Evolutionary conservation across 2,329 filamentous ascomycete genomes (phyloP).

Genomic region (Aspergillus sp.): DNA sequence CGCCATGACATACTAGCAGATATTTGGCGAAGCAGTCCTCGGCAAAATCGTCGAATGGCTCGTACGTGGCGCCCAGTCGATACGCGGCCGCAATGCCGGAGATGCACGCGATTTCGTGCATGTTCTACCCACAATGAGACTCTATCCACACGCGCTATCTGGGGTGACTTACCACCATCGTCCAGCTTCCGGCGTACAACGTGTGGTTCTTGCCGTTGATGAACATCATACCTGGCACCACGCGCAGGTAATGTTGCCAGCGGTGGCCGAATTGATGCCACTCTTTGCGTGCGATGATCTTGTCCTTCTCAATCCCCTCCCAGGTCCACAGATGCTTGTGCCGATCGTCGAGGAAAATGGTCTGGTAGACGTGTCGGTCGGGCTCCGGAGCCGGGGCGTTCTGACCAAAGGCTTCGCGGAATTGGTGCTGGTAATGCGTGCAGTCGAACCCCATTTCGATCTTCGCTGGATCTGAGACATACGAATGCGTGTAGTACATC

Average conservation of each 20-base stretch:
- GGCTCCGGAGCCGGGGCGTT: conserved; percentile 39
- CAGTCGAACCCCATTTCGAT: conserved; percentile 69
- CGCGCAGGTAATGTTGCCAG: conserved; percentile 60
- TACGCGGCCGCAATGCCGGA: conserved; percentile 71
- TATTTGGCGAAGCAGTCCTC: conserved; percentile 34
- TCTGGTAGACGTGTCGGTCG: conserved; percentile 68
- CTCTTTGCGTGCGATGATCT: conserved; percentile 60
- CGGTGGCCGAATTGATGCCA: conserved; percentile 64
- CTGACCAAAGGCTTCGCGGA: conserved; percentile 47
- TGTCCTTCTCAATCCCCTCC: conserved; percentile 55
- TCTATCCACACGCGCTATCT: too few relatives aligned
- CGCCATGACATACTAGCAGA: conserved; percentile 31
- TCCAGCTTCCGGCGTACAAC: conserved; percentile 66
- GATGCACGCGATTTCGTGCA: conserved; percentile 69
- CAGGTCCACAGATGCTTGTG: conserved; percentile 59
- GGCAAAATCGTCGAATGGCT: conserved; percentile 35
- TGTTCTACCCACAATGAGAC: conserved; percentile 32
- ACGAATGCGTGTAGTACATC: conserved; percentile 63
- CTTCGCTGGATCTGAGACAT: conserved; percentile 53
- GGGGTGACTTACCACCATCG: conserved; percentile 57
- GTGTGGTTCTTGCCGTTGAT: conserved; percentile 66
- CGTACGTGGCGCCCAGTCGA: conserved; percentile 64
- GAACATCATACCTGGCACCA: conserved; percentile 71
- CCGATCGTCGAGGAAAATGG: conserved; percentile 60
- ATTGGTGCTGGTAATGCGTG: conserved; percentile 73